phyloP scores from a whole-genome alignment of 2,329 filamentous ascomycete species.

The Sporothrix schenckii region DNA sequence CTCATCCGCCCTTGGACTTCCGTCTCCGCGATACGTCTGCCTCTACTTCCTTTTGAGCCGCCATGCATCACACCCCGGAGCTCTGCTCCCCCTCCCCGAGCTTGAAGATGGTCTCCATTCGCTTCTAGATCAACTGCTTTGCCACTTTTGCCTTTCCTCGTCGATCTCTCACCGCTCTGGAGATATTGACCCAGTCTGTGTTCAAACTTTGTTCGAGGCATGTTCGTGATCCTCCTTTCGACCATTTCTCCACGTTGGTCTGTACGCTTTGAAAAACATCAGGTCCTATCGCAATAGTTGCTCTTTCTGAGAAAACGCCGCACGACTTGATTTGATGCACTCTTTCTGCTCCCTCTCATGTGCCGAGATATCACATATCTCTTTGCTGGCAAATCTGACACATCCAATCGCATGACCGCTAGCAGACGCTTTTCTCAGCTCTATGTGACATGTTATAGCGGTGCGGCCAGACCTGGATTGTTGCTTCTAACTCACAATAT shows the following conservation, averaged over 20 bases:
- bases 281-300: background rate
- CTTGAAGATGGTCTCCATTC: background rate
- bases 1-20: background rate
- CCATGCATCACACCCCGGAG: background rate
- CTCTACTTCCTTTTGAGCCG: background rate
- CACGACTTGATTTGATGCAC: background rate
- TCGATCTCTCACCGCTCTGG: background rate
- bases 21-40: background rate
- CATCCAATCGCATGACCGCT: background rate
- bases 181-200: background rate
- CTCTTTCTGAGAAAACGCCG: background rate
- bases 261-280: background rate
- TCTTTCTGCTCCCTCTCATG: background rate
- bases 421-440: background rate
- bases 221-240: background rate
- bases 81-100: slow-evolving; percentile 8
- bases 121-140: slow-evolving; percentile 3
- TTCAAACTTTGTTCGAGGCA: too few relatives aligned
- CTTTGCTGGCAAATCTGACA: background rate
- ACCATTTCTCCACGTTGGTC: too few relatives aligned
- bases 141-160: background rate
- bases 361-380: slow-evolving; percentile 10
- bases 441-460: background rate
- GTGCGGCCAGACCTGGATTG: background rate
- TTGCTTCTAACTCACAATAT: background rate